Evolutionary conservation across 768 basidiomycete species (phyloP).

Genomic region (Neoboletus subvelutipes): DNA sequence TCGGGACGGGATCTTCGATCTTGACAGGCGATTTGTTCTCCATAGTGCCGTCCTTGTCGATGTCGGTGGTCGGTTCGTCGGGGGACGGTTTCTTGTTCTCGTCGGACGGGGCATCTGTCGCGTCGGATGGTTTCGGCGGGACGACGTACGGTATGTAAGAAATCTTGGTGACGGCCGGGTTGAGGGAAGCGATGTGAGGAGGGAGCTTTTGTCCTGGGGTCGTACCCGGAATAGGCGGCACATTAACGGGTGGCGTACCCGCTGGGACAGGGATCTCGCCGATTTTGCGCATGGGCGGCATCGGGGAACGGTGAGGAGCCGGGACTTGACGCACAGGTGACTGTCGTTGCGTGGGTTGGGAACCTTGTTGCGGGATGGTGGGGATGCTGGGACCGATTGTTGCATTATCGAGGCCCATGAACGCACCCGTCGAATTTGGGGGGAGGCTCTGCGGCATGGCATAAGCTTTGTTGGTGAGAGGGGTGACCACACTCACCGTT

Average conservation of each 20-base stretch:
- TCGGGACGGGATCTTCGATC: slow-evolving; percentile 24
- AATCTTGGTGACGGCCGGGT: slow-evolving; percentile 33
- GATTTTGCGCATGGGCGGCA: slow-evolving; percentile 21
- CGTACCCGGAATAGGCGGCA: slow-evolving; percentile 26
- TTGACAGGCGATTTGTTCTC: slow-evolving; percentile 17
- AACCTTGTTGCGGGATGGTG: slow-evolving; percentile 17
- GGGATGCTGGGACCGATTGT: slow-evolving; percentile 11
- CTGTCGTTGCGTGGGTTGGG: slow-evolving; percentile 30
- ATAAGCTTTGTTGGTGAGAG: slow-evolving; percentile 2
- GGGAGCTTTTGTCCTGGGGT: slow-evolving; percentile 33
- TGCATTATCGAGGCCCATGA: slow-evolving; percentile 24
- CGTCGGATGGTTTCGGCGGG: slow-evolving; percentile 19
- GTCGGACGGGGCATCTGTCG: slow-evolving; percentile 17
- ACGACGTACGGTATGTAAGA: slow-evolving; percentile 27
- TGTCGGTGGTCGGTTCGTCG: slow-evolving; percentile 8
- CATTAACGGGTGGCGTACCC: slow-evolving; percentile 14
- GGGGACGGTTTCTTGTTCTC: slow-evolving; percentile 25
- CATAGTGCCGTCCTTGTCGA: slow-evolving; percentile 20
- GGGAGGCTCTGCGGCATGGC: slow-evolving; percentile 23
- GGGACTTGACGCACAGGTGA: slow-evolving; percentile 25
- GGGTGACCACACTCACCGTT: slow-evolving; percentile 15
- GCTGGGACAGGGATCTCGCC: slow-evolving; percentile 18
- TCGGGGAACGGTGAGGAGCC: slow-evolving; percentile 22
- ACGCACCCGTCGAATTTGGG: slow-evolving; percentile 18
- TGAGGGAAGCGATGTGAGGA: slow-evolving; percentile 33